phyloP scores from a whole-genome alignment of 495 filamentous ascomycete genomes.

The Trichocladium uniseriatum region DNA sequence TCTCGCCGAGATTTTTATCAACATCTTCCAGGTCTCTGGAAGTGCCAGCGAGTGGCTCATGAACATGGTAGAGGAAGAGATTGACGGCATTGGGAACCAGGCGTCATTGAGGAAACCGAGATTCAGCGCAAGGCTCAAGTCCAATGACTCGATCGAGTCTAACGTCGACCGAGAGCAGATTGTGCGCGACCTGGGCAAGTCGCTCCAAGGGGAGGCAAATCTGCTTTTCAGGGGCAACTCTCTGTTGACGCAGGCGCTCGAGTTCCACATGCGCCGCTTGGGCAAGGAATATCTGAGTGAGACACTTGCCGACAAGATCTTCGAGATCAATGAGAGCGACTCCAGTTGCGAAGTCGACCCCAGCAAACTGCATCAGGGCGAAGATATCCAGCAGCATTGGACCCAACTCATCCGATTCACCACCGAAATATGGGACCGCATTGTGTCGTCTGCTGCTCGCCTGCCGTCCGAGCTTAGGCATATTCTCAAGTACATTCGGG shows the following conservation, averaged over 20 bases:
- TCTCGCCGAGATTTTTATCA: constrained; percentile 78
- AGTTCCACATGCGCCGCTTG: constrained; percentile 89
- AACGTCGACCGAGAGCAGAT: constrained; percentile 42
- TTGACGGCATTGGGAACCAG: constrained; percentile 84
- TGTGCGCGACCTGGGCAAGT: constrained; percentile 54
- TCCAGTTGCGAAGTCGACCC: constrained; percentile 95
- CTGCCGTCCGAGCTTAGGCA: constrained; percentile 79
- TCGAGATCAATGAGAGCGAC: constrained; percentile 79
- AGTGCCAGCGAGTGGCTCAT: constrained; percentile 84
- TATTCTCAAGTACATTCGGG: constrained; percentile 85
- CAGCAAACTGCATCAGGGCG: constrained; percentile 54
- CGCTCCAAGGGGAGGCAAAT: constrained; percentile 71
- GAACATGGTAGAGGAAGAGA: constrained; percentile 89
- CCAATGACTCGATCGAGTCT: constrained; percentile 65
- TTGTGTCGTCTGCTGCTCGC: constrained; percentile 57
- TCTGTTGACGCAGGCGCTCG: constrained; percentile 84
- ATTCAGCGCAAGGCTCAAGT: constrained; percentile 68
- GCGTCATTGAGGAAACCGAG: constrained; percentile 56
- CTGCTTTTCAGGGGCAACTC: constrained; percentile 94
- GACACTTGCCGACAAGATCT: constrained; percentile 72
- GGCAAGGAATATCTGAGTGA: constrained; percentile 91
- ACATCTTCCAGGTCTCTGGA: constrained; percentile 95
- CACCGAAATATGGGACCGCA: constrained; percentile 74
- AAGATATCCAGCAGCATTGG: constrained; percentile 83
- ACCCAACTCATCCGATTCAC: constrained; percentile 64